These are phyloP conservation scores for Ensete glaucum DNA, from an alignment of 176 grass and related monocot species.

Conservation along the genomic window DNA sequence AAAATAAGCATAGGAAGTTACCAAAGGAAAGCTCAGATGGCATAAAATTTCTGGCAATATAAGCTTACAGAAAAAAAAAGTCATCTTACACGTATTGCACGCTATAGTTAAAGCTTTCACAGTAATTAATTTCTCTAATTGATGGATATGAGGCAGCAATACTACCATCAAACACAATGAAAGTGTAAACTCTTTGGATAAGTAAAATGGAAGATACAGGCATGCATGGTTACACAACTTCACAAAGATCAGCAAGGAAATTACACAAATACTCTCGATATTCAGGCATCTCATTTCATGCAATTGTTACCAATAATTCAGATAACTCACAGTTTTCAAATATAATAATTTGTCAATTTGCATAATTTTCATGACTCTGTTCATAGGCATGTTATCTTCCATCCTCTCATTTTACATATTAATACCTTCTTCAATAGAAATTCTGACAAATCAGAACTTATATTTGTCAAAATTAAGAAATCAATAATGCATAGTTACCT, in stretches of 20 bases:
- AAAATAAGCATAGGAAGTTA: not conserved
- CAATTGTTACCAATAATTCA: no score
- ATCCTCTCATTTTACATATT: not conserved
- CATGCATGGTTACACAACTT: not conserved
- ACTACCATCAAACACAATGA: not conserved
- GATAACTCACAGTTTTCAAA: no score
- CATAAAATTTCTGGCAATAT: not conserved
- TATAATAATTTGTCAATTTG: no score
- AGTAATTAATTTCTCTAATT: no score
- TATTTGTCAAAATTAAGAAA: conserved; percentile 8
- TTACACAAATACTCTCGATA: not conserved
- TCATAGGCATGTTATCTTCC: no score
- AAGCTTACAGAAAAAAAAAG: not conserved
- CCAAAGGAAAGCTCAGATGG: not conserved
- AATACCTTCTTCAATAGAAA: not conserved
- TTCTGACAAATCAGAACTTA: no score
- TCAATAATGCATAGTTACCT: conserved; percentile 51
- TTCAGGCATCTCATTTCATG: no score
- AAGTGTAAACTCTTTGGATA: not conserved
- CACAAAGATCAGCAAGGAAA: not conserved
- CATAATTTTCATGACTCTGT: no score
- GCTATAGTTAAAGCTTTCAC: no score
- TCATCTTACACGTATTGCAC: not conserved
- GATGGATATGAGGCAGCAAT: not conserved
- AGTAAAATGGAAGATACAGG: not conserved